These are phyloP conservation scores for Durusdinium trenchii DNA, from an alignment of 73 alveolate genomes.

Conservation along the genomic window DNA sequence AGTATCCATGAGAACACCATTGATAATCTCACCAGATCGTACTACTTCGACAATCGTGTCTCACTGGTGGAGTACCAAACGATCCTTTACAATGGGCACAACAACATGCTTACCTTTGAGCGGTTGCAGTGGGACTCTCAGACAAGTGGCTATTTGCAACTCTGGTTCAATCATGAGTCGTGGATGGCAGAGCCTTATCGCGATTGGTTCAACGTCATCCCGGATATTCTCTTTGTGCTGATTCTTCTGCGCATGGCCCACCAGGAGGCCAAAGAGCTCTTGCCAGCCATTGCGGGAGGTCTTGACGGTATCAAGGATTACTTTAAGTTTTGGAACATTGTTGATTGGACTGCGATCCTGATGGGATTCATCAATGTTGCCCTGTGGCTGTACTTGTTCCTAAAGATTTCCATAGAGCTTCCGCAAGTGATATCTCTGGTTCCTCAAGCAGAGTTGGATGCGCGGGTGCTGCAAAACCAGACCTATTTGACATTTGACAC, in stretches of 20 bases:
- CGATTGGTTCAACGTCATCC: constrained; percentile 45
- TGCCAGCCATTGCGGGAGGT: constrained; percentile 75
- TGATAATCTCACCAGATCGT: constrained; percentile 28
- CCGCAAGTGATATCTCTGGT: background rate
- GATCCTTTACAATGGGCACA: constrained; percentile 45
- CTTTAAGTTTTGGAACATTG: constrained; percentile 82
- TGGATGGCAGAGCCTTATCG: constrained; percentile 83
- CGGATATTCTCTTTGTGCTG: constrained; percentile 62
- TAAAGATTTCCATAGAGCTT: constrained; percentile 19
- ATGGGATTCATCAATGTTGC: constrained; percentile 53
- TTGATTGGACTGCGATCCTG: constrained; percentile 71
- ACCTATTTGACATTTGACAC: constrained; percentile 59
- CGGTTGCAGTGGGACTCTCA: constrained; percentile 61
- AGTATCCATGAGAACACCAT: constrained; percentile 26
- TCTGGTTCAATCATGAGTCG: constrained; percentile 48
- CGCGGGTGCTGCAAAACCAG: constrained; percentile 56
- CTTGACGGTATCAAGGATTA: constrained; percentile 77
- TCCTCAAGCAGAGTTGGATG: constrained; percentile 77
- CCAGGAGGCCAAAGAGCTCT: constrained; percentile 57
- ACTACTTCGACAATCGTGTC: background rate
- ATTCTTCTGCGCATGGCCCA: constrained; percentile 78
- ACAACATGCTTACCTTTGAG: constrained; percentile 66
- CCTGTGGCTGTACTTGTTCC: constrained; percentile 67
- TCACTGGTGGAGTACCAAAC: constrained; percentile 50
- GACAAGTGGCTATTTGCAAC: constrained; percentile 45